Base-by-base conservation (phyloP, 305 asterid genomes). In the Fraxinus dipetala region DNA sequence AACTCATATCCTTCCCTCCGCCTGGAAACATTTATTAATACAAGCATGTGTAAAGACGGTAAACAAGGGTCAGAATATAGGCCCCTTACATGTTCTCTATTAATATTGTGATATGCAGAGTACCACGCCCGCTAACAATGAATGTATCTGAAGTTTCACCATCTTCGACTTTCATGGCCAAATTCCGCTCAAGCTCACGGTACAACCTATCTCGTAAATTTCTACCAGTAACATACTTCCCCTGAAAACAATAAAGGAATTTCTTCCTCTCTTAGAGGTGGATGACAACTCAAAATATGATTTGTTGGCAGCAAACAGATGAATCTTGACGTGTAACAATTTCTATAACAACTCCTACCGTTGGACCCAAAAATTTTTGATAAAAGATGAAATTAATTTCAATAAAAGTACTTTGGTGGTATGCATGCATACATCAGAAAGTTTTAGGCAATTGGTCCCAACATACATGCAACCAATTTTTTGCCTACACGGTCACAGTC, bases 1-100 rank as follows among this genome's bases (percentile, higher is more conserved):
- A 94, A 94, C 85, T 96, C 99, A 6, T 86, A 94, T 85, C 98
- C 98, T 93, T 96, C 99, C 87, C 99, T 93, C 77, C 99, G 95
- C 98, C 99, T 96, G 93, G 63, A 79, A 81, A 81, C 80, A 51
- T 38, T 89, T 77, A 90, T 76, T 84, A 80, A 84, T 16, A 51
- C 79, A 36, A 56, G 32, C 11, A 40, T 22, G 18, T 20, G 20
- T 24, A 26, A 78, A 67, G 61, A 83, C 10, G 54, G 78, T 26
- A 56, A 32, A 5, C 8, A 48, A 13, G 11, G 79, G 74, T 59
- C 65, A 69, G 26, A 51, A 79, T 77, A 73, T 75, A 78, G 72
- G 65, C 77, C 35, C 77, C 97, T 88, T 89, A 94, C 99, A 96
- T 96, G 92, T 93, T 96, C 89, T 96, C 99, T 48, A 96, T 96